Evolutionary conservation across 1,284 basidiomycete species (phyloP).

Genomic region (Ustilago curta): DNA sequence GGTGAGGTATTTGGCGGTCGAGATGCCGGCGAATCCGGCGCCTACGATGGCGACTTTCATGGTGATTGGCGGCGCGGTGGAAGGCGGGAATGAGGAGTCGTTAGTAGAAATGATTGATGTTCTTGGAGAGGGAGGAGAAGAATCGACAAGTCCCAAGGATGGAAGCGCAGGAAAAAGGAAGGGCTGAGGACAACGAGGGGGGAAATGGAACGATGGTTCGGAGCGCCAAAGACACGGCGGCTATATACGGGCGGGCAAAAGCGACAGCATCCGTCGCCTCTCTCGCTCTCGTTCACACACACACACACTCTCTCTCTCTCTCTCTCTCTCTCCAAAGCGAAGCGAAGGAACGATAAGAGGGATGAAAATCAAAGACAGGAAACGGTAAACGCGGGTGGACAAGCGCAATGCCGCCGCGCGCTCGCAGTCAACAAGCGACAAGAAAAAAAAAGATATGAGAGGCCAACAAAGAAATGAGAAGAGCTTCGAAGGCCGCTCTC

Average conservation of each 20-base stretch:
- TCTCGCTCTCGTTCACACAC: no score
- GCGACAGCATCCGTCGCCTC: neutral
- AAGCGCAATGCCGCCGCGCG: no score
- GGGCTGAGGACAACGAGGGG: conserved; percentile 1
- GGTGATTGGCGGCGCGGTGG: neutral
- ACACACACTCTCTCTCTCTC: no score
- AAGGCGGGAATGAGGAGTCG: neutral
- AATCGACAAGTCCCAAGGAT: neutral
- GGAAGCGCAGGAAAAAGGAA: neutral
- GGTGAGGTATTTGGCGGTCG: conserved; percentile 48
- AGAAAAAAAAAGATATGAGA: no score
- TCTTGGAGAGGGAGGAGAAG: neutral
- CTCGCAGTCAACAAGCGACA: no score
- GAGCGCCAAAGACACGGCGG: neutral
- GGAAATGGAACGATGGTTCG: neutral
- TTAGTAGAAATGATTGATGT: neutral
- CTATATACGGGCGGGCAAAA: conserved; percentile 20
- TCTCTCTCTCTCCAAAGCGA: no score
- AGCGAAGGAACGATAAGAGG: no score
- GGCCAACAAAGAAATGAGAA: no score
- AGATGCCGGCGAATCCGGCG: conserved; percentile 52
- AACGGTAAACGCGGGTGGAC: no score
- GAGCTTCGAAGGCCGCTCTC: no score
- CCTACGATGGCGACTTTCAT: conserved; percentile 53
- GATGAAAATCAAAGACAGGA: no score